phyloP scores from a whole-genome alignment of 2,329 filamentous ascomycete genomes.

The Aspergillus chevalieri region DNA sequence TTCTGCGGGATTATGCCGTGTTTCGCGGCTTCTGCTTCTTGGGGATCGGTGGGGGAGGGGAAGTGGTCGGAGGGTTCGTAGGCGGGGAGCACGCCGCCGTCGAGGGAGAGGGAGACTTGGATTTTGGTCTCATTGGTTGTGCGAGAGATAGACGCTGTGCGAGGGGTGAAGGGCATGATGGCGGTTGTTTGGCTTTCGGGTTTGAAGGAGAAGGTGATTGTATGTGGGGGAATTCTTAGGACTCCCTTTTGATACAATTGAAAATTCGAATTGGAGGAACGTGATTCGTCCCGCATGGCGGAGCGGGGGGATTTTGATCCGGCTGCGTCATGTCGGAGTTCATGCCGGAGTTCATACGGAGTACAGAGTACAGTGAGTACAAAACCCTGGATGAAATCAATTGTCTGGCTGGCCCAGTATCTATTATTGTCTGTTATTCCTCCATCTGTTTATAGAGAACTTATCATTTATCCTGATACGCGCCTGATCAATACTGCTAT shows the following conservation, averaged over 20 bases:
- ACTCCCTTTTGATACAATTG: no score
- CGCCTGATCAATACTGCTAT: no score
- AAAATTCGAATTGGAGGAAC: no score
- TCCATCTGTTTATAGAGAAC: no score
- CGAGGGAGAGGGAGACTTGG: slow-evolving; percentile 83
- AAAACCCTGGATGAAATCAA: no score
- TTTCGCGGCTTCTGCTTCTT: slow-evolving; percentile 44
- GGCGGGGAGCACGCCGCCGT: slow-evolving; percentile 63
- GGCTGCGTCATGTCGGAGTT: neutral
- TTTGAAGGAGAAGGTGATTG: neutral
- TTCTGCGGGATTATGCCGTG: slow-evolving; percentile 37
- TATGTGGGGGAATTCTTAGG: neutral
- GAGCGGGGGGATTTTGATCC: slow-evolving; percentile 5
- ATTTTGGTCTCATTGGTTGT: slow-evolving; percentile 99
- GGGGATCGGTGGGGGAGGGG: slow-evolving; percentile 56
- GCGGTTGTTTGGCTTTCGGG: neutral
- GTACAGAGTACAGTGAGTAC: no score
- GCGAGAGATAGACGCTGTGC: slow-evolving; percentile 73
- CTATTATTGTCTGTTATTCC: no score
- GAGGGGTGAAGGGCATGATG: slow-evolving; percentile 45
- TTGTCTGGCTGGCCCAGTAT: no score
- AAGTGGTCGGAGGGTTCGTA: slow-evolving; percentile 45
- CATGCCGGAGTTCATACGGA: no score
- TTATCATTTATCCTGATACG: no score
- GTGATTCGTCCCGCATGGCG: no score